A percentile compares a stretch with the other conserved stretches of the same genome.
These are phyloP conservation scores for Penicillium cinerascens DNA, from an alignment of 495 filamentous ascomycete species.

Conservation along the genomic window DNA sequence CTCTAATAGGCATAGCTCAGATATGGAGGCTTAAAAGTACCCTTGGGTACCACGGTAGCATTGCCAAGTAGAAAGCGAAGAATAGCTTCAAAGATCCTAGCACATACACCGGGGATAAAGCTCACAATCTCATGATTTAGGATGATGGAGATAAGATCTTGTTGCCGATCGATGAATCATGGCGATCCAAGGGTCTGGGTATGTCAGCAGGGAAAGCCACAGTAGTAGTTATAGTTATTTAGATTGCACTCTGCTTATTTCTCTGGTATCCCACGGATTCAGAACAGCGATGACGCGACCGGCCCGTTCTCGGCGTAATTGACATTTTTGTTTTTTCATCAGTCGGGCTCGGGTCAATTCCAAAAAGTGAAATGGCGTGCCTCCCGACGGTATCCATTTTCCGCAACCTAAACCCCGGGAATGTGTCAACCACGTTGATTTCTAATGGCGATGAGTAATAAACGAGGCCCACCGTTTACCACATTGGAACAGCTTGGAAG, in stretches of 20 bases:
- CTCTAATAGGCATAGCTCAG: too few relatives aligned
- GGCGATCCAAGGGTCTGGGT: not conserved
- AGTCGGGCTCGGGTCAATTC: not conserved
- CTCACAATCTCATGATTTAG: too few relatives aligned
- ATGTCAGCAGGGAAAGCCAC: not conserved
- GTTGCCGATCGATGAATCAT: not conserved
- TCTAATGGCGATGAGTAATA: not conserved
- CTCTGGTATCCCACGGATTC: not conserved
- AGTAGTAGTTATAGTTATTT: too few relatives aligned
- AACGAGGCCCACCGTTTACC: not conserved
- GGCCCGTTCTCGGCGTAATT: too few relatives aligned
- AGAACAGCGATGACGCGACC: too few relatives aligned
- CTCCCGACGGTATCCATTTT: not conserved
- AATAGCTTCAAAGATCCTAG: too few relatives aligned
- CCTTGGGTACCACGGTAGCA: too few relatives aligned
- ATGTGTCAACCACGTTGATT: not conserved
- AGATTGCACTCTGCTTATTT: not conserved
- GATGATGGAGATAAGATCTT: not conserved
- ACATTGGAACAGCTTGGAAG: not conserved
- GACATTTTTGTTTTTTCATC: not conserved
- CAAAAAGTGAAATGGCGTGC: not conserved
- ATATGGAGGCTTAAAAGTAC: too few relatives aligned
- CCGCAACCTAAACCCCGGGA: not conserved
- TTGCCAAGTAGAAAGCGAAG: too few relatives aligned
- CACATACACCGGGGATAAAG: too few relatives aligned